phyloP scores from a whole-genome alignment of 306 rosid species.

The Pachyrhizus erosus region DNA sequence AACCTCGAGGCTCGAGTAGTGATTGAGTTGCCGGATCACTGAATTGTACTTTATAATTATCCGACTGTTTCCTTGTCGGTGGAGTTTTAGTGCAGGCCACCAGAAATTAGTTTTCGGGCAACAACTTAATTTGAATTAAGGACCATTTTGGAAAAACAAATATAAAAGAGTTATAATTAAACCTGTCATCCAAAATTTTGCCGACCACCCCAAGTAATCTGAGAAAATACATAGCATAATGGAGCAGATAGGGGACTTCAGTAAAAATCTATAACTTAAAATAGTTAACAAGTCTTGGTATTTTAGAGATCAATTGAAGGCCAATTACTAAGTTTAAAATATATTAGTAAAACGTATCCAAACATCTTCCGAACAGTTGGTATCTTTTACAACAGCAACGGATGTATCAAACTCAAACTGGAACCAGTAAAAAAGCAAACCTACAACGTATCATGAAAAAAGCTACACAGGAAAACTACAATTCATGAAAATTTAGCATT shows the following conservation, averaged over 20 bases:
- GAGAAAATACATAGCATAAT: background rate
- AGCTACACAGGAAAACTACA: constrained; percentile 25
- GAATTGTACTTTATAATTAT: too few relatives aligned
- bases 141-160: too few relatives aligned
- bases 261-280: background rate
- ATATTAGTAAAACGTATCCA: constrained; percentile 24
- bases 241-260: too few relatives aligned
- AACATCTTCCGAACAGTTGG: constrained; percentile 19
- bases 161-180: too few relatives aligned
- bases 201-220: background rate
- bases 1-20: too few relatives aligned
- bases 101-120: too few relatives aligned
- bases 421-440: background rate
- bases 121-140: too few relatives aligned
- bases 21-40: too few relatives aligned
- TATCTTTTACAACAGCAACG: constrained; percentile 40
- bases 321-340: constrained; percentile 10
- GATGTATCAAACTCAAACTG: constrained; percentile 33
- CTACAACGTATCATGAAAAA: constrained; percentile 19
- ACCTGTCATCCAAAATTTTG: background rate
- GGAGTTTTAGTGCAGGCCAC: too few relatives aligned
- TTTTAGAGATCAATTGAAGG: background rate
- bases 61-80: too few relatives aligned
- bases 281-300: background rate
- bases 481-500: constrained; percentile 31